Conservation (phyloP, 2,329 filamentous ascomycete species). For the Colletotrichum tabaci region DNA sequence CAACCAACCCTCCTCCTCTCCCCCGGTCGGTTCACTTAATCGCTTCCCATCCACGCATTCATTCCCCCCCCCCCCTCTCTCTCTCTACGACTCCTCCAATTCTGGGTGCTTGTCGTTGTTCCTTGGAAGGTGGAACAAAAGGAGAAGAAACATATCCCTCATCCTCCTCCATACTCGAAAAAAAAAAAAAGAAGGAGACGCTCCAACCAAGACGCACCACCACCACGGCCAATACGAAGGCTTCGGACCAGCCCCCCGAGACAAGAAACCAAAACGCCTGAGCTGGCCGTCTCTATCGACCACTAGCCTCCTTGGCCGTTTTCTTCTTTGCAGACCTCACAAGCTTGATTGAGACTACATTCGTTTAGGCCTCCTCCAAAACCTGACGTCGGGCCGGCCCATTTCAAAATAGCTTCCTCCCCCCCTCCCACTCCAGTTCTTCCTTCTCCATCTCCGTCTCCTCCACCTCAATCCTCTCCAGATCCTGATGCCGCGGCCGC, state of each 20-base stretch:
- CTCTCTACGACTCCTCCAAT: neutral
- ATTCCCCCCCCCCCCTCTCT: neutral
- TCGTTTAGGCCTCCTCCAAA: neutral
- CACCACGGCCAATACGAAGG: neutral
- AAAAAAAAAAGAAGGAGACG: constrained; percentile 1
- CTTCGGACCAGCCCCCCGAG: constrained; percentile 11
- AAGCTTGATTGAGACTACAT: neutral
- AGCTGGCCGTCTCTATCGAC: constrained; percentile 2
- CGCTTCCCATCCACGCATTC: constrained; percentile 6
- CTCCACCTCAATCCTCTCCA: neutral
- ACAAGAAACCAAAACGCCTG: constrained; percentile 14
- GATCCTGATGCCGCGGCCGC: constrained; percentile 19
- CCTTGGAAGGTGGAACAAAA: neutral
- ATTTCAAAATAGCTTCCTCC: constrained; percentile 18
- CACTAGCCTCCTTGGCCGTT: constrained; percentile 10
- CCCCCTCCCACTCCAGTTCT: neutral
- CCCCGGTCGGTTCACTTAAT: neutral
- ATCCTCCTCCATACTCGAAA: neutral
- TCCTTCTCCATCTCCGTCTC: neutral
- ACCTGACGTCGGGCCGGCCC: neutral
- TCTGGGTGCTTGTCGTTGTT: neutral
- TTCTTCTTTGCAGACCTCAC: constrained; percentile 20
- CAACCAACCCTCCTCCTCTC: neutral
- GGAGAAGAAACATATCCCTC: neutral
- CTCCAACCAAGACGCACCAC: neutral